phyloP scores from a whole-genome alignment of 768 basidiomycete species.

The Scleroderma citrinum region DNA sequence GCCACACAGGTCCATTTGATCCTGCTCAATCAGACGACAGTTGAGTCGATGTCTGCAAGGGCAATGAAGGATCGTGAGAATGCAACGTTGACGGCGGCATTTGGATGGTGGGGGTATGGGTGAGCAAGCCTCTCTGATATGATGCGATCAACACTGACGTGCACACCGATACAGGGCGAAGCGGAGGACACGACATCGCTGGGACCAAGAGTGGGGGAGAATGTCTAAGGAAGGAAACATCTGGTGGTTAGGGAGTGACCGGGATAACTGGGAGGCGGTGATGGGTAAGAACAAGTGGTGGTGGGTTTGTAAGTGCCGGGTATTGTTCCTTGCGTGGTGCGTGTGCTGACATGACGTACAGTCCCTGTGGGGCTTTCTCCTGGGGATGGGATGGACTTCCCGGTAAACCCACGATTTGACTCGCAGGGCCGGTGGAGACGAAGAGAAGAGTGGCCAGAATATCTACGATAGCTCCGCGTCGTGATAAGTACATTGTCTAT shows the following conservation, averaged over 20 bases:
- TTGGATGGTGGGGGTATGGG: constrained; percentile 51
- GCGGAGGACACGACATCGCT: constrained; percentile 38
- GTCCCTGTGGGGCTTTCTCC: constrained; percentile 47
- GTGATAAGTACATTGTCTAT: neutral
- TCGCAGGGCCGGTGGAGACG: constrained; percentile 58
- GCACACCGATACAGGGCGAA: constrained; percentile 40
- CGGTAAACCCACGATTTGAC: constrained; percentile 71
- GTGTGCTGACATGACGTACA: constrained; percentile 16
- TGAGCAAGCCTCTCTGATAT: constrained; percentile 27
- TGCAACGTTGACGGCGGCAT: constrained; percentile 41
- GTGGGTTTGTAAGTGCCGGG: constrained; percentile 66
- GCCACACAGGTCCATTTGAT: constrained; percentile 58
- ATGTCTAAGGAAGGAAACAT: constrained; percentile 72
- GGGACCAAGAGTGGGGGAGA: constrained; percentile 81
- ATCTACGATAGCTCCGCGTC: constrained; percentile 59
- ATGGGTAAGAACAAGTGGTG: constrained; percentile 68
- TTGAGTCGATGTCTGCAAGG: constrained; percentile 63
- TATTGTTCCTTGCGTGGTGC: constrained; percentile 13
- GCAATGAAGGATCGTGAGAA: constrained; percentile 63
- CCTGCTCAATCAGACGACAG: constrained; percentile 62
- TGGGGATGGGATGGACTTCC: constrained; percentile 58
- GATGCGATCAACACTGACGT: neutral
- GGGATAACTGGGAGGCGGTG: constrained; percentile 68
- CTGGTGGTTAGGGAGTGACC: constrained; percentile 71
- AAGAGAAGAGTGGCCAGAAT: constrained; percentile 66